Percentiles rank a stretch among this genome's conserved stretches.
These are phyloP conservation scores for Coelastrella sp. DNA, from an alignment of 139 green algal genomes.

Conservation along the genomic window DNA sequence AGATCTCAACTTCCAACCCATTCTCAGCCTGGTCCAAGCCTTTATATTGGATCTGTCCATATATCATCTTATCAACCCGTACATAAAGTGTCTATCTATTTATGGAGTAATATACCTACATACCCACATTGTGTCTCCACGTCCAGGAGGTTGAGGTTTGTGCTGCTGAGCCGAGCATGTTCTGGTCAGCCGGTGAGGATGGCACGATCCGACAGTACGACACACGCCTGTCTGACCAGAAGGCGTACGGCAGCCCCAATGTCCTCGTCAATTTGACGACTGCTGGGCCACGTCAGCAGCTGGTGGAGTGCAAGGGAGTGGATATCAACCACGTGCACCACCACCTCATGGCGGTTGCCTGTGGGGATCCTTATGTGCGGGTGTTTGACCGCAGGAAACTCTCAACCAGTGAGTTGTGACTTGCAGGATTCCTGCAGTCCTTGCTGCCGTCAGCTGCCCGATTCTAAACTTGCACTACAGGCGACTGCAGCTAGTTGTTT, in stretches of 20 bases:
- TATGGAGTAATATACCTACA: background rate
- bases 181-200: slow-evolving; percentile 91
- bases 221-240: slow-evolving; percentile 61
- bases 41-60: background rate
- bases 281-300: background rate
- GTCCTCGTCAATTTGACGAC: slow-evolving; percentile 58
- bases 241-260: slow-evolving; percentile 61
- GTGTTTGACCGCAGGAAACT: slow-evolving; percentile 84
- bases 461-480: too few species aligned
- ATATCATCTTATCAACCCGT: background rate
- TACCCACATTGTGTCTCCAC: background rate
- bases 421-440: too few species aligned
- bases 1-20: too few species aligned
- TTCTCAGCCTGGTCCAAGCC: background rate
- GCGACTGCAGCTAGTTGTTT: too few species aligned
- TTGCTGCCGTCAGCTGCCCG: too few species aligned
- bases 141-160: slow-evolving; percentile 83
- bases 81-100: too few species aligned
- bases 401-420: background rate
- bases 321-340: slow-evolving; percentile 68
- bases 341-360: slow-evolving; percentile 80
- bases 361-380: slow-evolving; percentile 72
- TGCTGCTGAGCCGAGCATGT: slow-evolving; percentile 80
- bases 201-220: slow-evolving; percentile 89
- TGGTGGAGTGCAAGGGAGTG: slow-evolving; percentile 74